Conservation (phyloP, 2,329 filamentous ascomycete species). For the Metarhizium robertsii region DNA sequence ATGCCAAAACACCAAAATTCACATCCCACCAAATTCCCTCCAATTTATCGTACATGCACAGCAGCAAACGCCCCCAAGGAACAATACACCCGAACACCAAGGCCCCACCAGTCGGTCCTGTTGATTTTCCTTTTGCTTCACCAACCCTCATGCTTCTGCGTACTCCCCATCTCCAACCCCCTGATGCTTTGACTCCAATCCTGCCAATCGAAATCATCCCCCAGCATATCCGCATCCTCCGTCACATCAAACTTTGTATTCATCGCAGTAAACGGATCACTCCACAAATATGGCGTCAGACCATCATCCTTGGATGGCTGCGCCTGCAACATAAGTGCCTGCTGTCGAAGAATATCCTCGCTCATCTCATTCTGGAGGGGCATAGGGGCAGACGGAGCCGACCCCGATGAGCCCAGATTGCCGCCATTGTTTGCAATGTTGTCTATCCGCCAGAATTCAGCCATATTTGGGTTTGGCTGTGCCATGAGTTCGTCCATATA, state of each 20-base stretch:
- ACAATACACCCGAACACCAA: background rate
- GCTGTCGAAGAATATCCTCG: constrained; percentile 11
- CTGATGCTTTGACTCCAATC: constrained; percentile 35
- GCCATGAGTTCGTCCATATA: constrained; percentile 29
- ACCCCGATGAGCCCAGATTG: background rate
- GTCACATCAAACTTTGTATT: constrained; percentile 19
- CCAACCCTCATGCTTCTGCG: constrained; percentile 14
- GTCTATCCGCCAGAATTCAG: constrained; percentile 21
- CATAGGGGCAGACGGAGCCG: background rate
- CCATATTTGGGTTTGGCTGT: constrained; percentile 24
- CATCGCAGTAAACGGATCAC: constrained; percentile 20
- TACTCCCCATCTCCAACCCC: constrained; percentile 25
- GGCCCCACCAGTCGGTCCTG: background rate
- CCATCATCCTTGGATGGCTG: constrained; percentile 23
- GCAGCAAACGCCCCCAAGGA: background rate
- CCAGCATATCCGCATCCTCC: constrained; percentile 28
- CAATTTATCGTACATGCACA: background rate
- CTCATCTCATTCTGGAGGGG: constrained; percentile 5
- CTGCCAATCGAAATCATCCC: constrained; percentile 38
- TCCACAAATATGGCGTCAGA: constrained; percentile 33
- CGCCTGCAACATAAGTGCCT: constrained; percentile 12
- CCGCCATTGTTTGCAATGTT: background rate
- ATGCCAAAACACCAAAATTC: background rate
- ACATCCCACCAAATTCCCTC: background rate
- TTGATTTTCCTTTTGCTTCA: constrained; percentile 1